These are phyloP conservation scores for Mycena galericulata DNA, from an alignment of 768 basidiomycete species.

Conservation along the genomic window DNA sequence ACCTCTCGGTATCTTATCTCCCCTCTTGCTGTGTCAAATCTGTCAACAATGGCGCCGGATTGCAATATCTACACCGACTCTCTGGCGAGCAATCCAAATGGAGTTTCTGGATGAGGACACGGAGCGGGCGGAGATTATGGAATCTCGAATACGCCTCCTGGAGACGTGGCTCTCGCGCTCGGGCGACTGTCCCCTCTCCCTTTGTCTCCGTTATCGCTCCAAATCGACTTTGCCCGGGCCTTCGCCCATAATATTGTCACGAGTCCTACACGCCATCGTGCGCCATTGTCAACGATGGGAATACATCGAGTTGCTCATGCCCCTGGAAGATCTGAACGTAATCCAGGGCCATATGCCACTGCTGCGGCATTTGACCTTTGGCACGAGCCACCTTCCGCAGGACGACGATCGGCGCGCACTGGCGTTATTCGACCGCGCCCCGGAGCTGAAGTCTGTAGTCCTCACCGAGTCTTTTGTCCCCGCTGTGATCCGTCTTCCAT, in stretches of 20 bases:
- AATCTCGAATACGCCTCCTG: neutral
- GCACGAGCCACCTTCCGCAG: neutral
- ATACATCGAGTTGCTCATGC: neutral
- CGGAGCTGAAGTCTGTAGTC: neutral
- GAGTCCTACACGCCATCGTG: neutral
- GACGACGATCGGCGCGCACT: neutral
- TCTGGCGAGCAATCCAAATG: slow-evolving; percentile 8
- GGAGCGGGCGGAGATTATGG: neutral
- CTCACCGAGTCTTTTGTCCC: neutral
- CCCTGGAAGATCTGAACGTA: neutral
- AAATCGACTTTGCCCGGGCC: too few species aligned
- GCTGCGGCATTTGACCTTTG: slow-evolving; percentile 2
- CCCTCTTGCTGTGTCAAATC: slow-evolving; percentile 3
- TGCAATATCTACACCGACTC: neutral
- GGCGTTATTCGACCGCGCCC: neutral
- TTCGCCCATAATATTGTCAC: neutral
- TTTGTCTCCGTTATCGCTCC: neutral
- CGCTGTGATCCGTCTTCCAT: neutral
- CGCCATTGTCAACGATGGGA: slow-evolving; percentile 15
- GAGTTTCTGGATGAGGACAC: neutral
- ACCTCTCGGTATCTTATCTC: neutral
- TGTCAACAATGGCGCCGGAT: slow-evolving; percentile 8
- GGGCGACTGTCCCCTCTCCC: neutral
- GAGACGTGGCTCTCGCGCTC: slow-evolving; percentile 12
- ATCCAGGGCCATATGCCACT: slow-evolving; percentile 22